phyloP scores from a whole-genome alignment of 495 filamentous ascomycete species.

The Jackrogersella minutella region DNA sequence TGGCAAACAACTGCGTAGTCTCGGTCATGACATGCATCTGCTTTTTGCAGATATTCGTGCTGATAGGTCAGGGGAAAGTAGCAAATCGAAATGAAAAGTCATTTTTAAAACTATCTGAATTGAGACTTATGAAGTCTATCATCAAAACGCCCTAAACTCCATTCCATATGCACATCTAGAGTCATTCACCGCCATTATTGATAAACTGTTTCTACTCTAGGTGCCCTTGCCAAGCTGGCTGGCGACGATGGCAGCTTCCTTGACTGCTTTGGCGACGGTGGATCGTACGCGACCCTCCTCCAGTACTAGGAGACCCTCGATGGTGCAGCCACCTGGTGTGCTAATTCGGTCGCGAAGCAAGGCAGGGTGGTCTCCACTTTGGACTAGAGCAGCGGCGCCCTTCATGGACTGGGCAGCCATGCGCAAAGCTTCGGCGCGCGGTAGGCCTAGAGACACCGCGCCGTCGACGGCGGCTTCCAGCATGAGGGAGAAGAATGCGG shows the following conservation, averaged over 20 bases:
- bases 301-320: constrained; percentile 75
- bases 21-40: background rate
- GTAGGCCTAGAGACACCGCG: constrained; percentile 81
- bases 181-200: constrained; percentile 22
- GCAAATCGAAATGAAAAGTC: background rate
- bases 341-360: constrained; percentile 78
- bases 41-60: background rate
- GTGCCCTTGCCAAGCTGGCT: constrained; percentile 70
- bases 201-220: constrained; percentile 54
- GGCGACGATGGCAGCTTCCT: constrained; percentile 80
- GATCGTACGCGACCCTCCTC: constrained; percentile 79
- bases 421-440: constrained; percentile 74
- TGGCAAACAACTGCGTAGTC: background rate
- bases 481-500: constrained; percentile 80
- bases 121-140: constrained; percentile 22
- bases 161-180: constrained; percentile 15
- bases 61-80: background rate
- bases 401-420: constrained; percentile 84
- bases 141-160: constrained; percentile 30
- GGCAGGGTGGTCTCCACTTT: constrained; percentile 79
- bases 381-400: constrained; percentile 74
- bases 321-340: constrained; percentile 83
- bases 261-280: constrained; percentile 73
- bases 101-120: background rate
- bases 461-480: constrained; percentile 81